Percentiles rank a stretch among this genome's conserved stretches.
Evolutionary conservation across 495 filamentous ascomycete species (phyloP).

Genomic region (Rusavskia elegans): DNA sequence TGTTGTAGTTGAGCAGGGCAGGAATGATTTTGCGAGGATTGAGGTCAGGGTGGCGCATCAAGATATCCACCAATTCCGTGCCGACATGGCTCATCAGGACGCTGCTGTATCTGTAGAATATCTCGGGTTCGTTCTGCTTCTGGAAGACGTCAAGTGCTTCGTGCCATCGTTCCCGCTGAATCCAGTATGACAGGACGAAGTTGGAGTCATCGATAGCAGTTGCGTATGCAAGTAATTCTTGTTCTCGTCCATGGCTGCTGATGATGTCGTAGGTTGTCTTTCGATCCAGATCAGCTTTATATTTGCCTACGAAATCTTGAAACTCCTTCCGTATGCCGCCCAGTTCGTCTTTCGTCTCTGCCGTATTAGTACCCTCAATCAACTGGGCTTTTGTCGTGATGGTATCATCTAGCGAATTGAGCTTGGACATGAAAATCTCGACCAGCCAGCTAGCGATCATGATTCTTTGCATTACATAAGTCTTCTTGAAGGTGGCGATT

Average conservation of each 20-base stretch:
- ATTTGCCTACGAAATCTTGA: constrained; percentile 68
- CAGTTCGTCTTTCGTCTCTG: constrained; percentile 59
- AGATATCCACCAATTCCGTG: constrained; percentile 71
- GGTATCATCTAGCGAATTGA: constrained; percentile 87
- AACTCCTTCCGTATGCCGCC: constrained; percentile 55
- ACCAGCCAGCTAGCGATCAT: constrained; percentile 95
- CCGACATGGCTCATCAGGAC: constrained; percentile 87
- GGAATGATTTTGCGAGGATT: constrained; percentile 80
- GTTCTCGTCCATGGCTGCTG: constrained; percentile 84
- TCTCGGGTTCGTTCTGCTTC: constrained; percentile 74
- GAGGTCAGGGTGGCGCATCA: constrained; percentile 86
- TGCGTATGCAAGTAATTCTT: constrained; percentile 82
- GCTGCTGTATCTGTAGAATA: constrained; percentile 90
- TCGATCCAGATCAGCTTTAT: constrained; percentile 72
- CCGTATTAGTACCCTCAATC: constrained; percentile 48
- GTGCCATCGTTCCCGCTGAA: constrained; percentile 88
- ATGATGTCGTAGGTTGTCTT: constrained; percentile 94
- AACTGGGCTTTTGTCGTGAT: constrained; percentile 82
- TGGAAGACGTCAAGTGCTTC: constrained; percentile 79
- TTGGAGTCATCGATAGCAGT: constrained; percentile 78
- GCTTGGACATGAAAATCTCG: constrained; percentile 92
- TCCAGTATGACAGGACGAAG: constrained; percentile 92
- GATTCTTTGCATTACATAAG: constrained; percentile 73
- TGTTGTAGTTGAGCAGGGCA: constrained; percentile 84
- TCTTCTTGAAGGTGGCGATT: constrained; percentile 65